Conservation (phyloP, 257 asterid species). For the Nemophila menziesii region DNA sequence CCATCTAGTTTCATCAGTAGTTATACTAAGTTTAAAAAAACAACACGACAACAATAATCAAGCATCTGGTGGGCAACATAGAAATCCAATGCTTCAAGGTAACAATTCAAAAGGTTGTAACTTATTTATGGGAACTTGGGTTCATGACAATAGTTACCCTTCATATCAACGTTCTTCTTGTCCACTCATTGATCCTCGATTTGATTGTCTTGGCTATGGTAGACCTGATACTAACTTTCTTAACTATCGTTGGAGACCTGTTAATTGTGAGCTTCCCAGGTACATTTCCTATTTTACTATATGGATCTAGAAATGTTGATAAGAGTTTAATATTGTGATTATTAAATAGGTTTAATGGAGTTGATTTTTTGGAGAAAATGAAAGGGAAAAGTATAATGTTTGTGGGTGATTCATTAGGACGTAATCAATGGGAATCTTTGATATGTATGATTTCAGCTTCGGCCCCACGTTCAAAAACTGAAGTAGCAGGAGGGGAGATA, state of each 20-base stretch:
- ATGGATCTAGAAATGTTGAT: too few species aligned
- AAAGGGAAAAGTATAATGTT: slow-evolving; percentile 59
- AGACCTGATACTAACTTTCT: slow-evolving; percentile 91
- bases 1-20: not conserved
- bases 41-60: not conserved
- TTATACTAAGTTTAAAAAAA: not conserved
- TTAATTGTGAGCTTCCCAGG: slow-evolving; percentile 73
- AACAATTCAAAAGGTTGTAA: slow-evolving; percentile 47
- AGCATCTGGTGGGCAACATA: slow-evolving; percentile 6
- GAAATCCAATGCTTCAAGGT: slow-evolving; percentile 33
- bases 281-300: slow-evolving; percentile 5
- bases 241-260: slow-evolving; percentile 79
- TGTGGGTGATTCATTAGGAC: slow-evolving; percentile 88
- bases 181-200: slow-evolving; percentile 53
- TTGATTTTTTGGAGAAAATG: slow-evolving; percentile 23
- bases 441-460: slow-evolving; percentile 68
- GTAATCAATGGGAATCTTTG: slow-evolving; percentile 89
- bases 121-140: slow-evolving; percentile 75
- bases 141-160: slow-evolving; percentile 56
- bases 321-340: too few species aligned
- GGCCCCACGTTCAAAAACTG: slow-evolving; percentile 50
- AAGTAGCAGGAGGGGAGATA: slow-evolving; percentile 55
- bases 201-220: slow-evolving; percentile 74
- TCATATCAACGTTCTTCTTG: slow-evolving; percentile 51
- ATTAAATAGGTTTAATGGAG: slow-evolving; percentile 26